phyloP scores from a whole-genome alignment of 805 yeast species.

The Saccharomycopsis fodiens region DNA sequence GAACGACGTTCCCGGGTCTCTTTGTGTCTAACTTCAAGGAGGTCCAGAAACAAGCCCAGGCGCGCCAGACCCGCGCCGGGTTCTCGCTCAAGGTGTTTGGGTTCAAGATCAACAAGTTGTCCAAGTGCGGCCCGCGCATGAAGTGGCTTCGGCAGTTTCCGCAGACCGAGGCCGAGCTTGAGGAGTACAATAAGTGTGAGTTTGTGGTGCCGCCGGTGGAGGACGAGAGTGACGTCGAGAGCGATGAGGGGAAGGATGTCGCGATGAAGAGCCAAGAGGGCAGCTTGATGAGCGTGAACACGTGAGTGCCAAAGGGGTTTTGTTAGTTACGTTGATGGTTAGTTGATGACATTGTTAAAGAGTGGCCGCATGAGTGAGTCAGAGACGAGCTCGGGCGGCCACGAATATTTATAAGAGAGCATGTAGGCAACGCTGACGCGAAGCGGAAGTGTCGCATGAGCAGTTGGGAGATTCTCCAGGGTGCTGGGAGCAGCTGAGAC shows the following conservation, averaged over 20 bases:
- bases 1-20: constrained; percentile 91
- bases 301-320: neutral
- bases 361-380: too few species aligned
- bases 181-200: constrained; percentile 60
- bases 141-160: constrained; percentile 86
- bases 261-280: constrained; percentile 9
- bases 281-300: constrained; percentile 6
- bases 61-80: constrained; percentile 39
- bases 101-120: constrained; percentile 66
- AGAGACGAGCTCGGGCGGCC: too few species aligned
- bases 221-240: constrained; percentile 24
- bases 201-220: constrained; percentile 39
- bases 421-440: too few species aligned
- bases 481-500: too few species aligned
- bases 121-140: constrained; percentile 90
- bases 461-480: too few species aligned
- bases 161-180: constrained; percentile 46
- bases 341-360: neutral
- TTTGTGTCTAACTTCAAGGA: constrained; percentile 90
- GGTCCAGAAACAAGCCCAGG: constrained; percentile 65
- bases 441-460: too few species aligned
- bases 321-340: neutral
- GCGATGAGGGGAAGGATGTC: constrained; percentile 27
- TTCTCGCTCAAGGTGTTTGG: constrained; percentile 76
- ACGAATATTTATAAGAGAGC: too few species aligned